phyloP scores from a whole-genome alignment of 257 asterid species.

The Phtheirospermum japonicum region DNA sequence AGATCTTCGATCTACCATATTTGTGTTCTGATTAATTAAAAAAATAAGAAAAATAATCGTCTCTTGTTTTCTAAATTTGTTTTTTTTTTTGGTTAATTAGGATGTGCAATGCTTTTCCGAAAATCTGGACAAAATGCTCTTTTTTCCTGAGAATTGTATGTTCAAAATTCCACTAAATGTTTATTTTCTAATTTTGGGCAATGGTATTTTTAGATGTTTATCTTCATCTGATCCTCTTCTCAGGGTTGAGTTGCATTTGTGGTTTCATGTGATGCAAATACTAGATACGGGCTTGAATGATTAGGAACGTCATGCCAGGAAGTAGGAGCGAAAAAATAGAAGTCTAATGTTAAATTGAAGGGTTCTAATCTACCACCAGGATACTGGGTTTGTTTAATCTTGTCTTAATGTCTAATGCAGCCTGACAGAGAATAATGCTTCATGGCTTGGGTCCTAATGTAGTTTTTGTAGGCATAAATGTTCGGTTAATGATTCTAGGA shows the following conservation, averaged over 20 bases:
- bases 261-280: constrained; percentile 75
- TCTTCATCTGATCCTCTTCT: too few relatives aligned
- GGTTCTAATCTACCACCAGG: constrained; percentile 55
- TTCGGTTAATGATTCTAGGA: constrained; percentile 78
- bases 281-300: constrained; percentile 69
- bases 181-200: too few relatives aligned
- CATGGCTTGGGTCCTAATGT: constrained; percentile 37
- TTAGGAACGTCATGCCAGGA: constrained; percentile 97
- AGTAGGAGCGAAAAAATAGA: constrained; percentile 97
- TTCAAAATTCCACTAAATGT: constrained; percentile 24
- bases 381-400: constrained; percentile 68
- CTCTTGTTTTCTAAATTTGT: too few relatives aligned
- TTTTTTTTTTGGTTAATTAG: constrained; percentile 15
- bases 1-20: too few relatives aligned
- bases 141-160: constrained; percentile 70
- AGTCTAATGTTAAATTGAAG: constrained; percentile 82
- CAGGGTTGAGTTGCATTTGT: constrained; percentile 81
- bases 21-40: too few relatives aligned
- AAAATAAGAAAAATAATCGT: too few relatives aligned
- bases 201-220: too few relatives aligned
- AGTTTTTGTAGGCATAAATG: constrained; percentile 81
- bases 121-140: constrained; percentile 33
- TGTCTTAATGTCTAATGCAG: constrained; percentile 48
- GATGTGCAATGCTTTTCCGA: constrained; percentile 38
- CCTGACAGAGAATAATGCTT: constrained; percentile 47